phyloP scores from a whole-genome alignment of 257 asterid genomes.

The Petunia axillaris region DNA sequence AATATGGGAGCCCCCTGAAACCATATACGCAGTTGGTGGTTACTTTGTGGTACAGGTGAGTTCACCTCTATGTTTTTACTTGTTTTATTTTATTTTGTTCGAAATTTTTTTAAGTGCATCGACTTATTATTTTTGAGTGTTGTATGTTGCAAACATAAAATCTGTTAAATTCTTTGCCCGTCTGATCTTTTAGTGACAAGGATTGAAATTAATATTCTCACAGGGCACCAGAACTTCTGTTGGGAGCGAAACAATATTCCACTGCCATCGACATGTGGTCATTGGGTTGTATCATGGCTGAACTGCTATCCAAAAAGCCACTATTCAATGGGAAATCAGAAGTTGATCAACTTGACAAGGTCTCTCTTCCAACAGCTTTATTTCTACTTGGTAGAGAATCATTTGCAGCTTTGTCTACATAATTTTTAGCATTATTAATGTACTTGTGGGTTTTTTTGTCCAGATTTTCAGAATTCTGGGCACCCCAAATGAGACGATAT shows the following conservation, averaged over 20 bases:
- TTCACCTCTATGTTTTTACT: neutral
- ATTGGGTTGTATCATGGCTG: constrained; percentile 93
- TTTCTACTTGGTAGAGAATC: too few relatives aligned
- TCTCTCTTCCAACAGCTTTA: constrained; percentile 30
- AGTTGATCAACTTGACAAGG: constrained; percentile 85
- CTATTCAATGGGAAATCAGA: constrained; percentile 77
- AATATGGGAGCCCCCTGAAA: constrained; percentile 83
- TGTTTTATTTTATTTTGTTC: neutral
- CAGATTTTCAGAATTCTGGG: constrained; percentile 82
- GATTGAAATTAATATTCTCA: constrained; percentile 24
- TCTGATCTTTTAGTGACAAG: neutral
- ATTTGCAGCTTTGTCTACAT: too few relatives aligned
- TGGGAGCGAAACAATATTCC: constrained; percentile 82
- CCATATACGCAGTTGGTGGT: constrained; percentile 89
- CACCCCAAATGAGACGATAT: constrained; percentile 81
- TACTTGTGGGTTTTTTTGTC: neutral
- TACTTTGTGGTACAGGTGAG: constrained; percentile 95
- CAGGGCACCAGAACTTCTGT: constrained; percentile 93
- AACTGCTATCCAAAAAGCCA: constrained; percentile 67
- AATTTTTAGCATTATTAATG: neutral
- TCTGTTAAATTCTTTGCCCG: neutral
- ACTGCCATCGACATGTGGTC: constrained; percentile 98
- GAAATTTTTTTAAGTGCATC: neutral
- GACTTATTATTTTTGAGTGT: too few relatives aligned
- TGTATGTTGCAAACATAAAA: too few relatives aligned